Evolutionary conservation across 352 stramenopile species (phyloP).

Genomic region (Bremia lactucae): DNA sequence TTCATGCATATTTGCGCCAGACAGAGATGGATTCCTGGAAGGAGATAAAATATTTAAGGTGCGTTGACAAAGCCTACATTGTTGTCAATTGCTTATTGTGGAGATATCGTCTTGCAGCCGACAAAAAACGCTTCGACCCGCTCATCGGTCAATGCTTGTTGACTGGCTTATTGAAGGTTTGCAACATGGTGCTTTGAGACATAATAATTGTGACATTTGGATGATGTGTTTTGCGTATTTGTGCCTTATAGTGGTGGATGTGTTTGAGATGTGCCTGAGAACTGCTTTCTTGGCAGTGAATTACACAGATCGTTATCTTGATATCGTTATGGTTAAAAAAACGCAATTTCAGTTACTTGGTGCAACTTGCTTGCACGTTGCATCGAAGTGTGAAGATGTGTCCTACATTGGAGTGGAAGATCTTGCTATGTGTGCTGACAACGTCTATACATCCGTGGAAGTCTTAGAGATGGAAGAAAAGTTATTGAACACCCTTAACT

Average conservation of each 20-base stretch:
- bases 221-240: neutral
- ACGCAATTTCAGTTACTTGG: conserved; percentile 85
- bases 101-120: conserved; percentile 25
- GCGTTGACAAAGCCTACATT: neutral
- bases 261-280: conserved; percentile 88
- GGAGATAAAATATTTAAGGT: conserved; percentile 84
- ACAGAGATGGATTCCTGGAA: conserved; percentile 75
- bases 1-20: conserved; percentile 70
- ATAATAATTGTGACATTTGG: neutral
- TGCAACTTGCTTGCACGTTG: conserved; percentile 84
- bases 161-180: conserved; percentile 88
- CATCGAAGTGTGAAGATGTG: conserved; percentile 87
- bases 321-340: conserved; percentile 85
- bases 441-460: conserved; percentile 83
- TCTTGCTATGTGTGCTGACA: conserved; percentile 85
- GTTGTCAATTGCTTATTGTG: conserved; percentile 1
- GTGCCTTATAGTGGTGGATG: conserved; percentile 64
- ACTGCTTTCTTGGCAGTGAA: conserved; percentile 87
- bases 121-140: conserved; percentile 70
- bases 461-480: conserved; percentile 89
- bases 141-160: conserved; percentile 86
- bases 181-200: neutral
- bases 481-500: conserved; percentile 87
- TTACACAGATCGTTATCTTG: conserved; percentile 83
- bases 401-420: conserved; percentile 89